Evolutionary conservation across 768 basidiomycete species (phyloP), one percentile per base, ranked within the genome.

Genomic region (Rossbeevera mucosa): DNA sequence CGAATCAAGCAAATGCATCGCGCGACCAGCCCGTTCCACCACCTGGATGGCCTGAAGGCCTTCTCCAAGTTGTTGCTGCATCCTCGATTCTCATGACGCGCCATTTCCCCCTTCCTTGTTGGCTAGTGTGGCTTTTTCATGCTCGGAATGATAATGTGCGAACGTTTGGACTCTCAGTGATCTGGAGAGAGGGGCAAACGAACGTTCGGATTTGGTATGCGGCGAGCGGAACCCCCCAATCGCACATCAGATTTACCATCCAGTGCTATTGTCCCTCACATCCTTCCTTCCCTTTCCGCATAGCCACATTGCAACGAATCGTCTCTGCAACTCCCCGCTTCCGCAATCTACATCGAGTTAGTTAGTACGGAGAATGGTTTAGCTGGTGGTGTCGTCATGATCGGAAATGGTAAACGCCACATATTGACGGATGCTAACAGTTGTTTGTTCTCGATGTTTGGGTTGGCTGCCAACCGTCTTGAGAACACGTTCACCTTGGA

Each of bases 371-470:
- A 38, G 18, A 33, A 21, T 9, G 14, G 18, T 9, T 22, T 12
- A 16, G 14, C 44, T 22, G 18, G 18, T 4, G 33, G 7, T 36
- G n/a, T 36, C n/a, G 53, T 2, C 21, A 26, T 5, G 47, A 33
- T 22, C 40, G 47, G 22, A 16, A 44, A 52, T 21, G n/a, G 42
- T 25, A 24, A 48, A 49, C 47, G 51, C 57, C 57, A 54, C 48
- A 11, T 18, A 18, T 14, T 33, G 21, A 21, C 12, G 6, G 18
- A n/a, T 20, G 12, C 4, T 2, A 36, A 36, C n/a, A 18, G n/a
- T 16, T 18, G 36, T 38, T 31, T 12, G 21, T 41, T 30, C 40
- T 29, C 28, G 47, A 40, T 41, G 18, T 38, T 38, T 38, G n/a
- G 36, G 12, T 18, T 20, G 52, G 25, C 13, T n/a, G n/a, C n/a